Evolutionary conservation across 345 rosid species (phyloP).

Genomic region (Brassica juncea): DNA sequence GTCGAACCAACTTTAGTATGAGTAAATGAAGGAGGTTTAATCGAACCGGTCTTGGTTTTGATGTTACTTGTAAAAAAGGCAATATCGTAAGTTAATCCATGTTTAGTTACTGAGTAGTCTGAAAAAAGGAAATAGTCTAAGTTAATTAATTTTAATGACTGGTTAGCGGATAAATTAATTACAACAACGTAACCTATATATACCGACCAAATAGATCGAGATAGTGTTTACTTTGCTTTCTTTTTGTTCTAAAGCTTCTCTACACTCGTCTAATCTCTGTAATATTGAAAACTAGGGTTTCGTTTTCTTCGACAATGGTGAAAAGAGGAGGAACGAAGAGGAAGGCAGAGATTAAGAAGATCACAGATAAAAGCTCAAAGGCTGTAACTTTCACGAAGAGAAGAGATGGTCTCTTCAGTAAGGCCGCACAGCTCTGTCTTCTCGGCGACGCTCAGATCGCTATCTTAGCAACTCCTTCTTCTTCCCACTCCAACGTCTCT

Average conservation of each 20-base stretch:
- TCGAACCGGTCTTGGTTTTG: not conserved
- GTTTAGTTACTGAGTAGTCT: not conserved
- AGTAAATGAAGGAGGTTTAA: not conserved
- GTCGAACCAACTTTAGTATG: not conserved
- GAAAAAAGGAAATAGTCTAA: not conserved
- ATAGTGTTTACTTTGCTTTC: not conserved
- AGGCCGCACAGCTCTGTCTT: constrained; percentile 19
- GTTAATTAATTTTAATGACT: not conserved
- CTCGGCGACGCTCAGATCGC: constrained; percentile 2
- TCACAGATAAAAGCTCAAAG: not conserved
- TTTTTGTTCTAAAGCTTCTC: not conserved
- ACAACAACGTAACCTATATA: not conserved
- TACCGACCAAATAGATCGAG: not conserved
- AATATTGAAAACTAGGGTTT: not conserved
- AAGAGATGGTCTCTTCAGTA: constrained; percentile 1
- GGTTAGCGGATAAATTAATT: not conserved
- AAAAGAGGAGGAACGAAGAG: constrained; percentile 15
- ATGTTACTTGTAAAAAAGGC: not conserved
- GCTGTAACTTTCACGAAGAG: constrained; percentile 2
- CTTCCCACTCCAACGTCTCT: not conserved
- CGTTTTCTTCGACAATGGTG: not conserved
- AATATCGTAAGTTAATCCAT: not conserved
- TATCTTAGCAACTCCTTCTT: constrained; percentile 5
- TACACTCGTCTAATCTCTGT: not conserved
- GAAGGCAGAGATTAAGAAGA: not conserved